Conservation (phyloP, 179 eudicot genomes). For the Patellifolia procumbens region DNA sequence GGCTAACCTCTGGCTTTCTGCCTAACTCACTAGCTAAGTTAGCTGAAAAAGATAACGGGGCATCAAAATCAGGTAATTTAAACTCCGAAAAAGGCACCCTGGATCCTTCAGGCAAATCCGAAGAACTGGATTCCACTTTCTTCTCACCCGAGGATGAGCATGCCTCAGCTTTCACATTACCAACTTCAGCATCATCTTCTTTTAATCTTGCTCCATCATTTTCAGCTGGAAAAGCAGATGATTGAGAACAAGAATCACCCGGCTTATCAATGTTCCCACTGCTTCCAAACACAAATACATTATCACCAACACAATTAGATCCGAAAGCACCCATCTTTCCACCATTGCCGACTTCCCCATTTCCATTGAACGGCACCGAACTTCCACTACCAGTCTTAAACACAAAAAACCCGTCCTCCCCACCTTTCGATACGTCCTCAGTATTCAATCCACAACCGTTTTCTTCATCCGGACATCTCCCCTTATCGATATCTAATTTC, state of each 20-base stretch:
- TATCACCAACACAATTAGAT: conserved; percentile 22
- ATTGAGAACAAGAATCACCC: conserved; percentile 27
- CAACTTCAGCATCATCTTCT: conserved; percentile 29
- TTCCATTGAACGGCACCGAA: conserved; percentile 19
- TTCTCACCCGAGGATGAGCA: conserved; percentile 35
- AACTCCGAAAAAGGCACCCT: conserved; percentile 38
- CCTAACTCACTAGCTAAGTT: conserved; percentile 40
- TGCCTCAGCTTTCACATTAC: conserved; percentile 30
- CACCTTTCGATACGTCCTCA: conserved; percentile 12
- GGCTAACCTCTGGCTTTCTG: conserved; percentile 36
- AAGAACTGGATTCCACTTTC: conserved; percentile 32
- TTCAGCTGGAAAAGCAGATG: conserved; percentile 37
- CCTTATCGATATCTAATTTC: conserved; percentile 51
- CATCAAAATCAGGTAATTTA: conserved; percentile 43
- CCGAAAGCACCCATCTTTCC: conserved; percentile 26
- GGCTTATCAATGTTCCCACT: conserved; percentile 11
- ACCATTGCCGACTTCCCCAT: conserved; percentile 3
- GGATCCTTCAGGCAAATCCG: conserved; percentile 31
- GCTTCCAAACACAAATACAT: conserved; percentile 39
- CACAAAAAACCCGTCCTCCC: conserved; percentile 37
- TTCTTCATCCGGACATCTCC: conserved; percentile 1
- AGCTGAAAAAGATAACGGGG: conserved; percentile 38
- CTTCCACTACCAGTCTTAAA: conserved; percentile 41
- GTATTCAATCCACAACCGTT: background rate
- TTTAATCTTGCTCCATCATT: conserved; percentile 31